Evolutionary conservation across 192 early-diverging fungal species (phyloP).

Genomic region (Coemansia furcata): DNA sequence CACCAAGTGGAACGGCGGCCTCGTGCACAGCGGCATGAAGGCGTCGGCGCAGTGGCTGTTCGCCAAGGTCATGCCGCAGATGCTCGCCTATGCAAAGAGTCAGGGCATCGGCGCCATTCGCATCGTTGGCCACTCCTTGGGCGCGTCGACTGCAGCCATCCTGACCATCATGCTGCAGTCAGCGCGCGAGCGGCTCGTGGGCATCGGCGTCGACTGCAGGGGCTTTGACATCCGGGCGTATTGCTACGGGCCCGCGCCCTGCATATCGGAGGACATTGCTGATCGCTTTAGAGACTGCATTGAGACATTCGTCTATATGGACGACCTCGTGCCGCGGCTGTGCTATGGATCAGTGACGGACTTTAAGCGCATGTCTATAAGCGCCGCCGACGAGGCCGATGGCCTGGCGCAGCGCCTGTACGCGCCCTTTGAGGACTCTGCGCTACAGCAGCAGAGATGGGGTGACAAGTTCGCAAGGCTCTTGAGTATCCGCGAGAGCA

Average conservation of each 20-base stretch:
- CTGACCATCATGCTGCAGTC: constrained; percentile 71
- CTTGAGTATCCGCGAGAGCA: constrained; percentile 34
- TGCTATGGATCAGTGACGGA: constrained; percentile 65
- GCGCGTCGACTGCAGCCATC: constrained; percentile 67
- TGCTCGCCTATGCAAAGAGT: constrained; percentile 57
- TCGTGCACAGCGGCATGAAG: constrained; percentile 76
- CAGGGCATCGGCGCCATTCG: constrained; percentile 55
- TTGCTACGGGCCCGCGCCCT: constrained; percentile 61
- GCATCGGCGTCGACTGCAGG: constrained; percentile 22
- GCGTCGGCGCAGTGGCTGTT: constrained; percentile 74
- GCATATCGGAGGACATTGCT: constrained; percentile 54
- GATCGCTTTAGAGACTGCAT: constrained; percentile 58
- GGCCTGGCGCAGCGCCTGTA: constrained; percentile 51
- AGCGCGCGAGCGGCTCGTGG: constrained; percentile 39
- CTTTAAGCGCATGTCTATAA: constrained; percentile 61
- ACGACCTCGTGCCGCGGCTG: constrained; percentile 63
- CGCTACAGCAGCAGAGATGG: constrained; percentile 44
- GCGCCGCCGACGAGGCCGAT: constrained; percentile 55
- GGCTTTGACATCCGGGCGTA: constrained; percentile 34
- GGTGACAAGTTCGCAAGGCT: constrained; percentile 41
- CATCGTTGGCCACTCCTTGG: constrained; percentile 76
- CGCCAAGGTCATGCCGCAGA: constrained; percentile 60
- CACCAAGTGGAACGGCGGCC: constrained; percentile 71
- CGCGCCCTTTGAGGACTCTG: constrained; percentile 38
- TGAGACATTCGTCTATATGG: constrained; percentile 59